Evolutionary conservation across 1,139 yeast genomes (phyloP), one percentile per base, ranked within the genome.

Genomic region (Magnusiomyces ingens): DNA sequence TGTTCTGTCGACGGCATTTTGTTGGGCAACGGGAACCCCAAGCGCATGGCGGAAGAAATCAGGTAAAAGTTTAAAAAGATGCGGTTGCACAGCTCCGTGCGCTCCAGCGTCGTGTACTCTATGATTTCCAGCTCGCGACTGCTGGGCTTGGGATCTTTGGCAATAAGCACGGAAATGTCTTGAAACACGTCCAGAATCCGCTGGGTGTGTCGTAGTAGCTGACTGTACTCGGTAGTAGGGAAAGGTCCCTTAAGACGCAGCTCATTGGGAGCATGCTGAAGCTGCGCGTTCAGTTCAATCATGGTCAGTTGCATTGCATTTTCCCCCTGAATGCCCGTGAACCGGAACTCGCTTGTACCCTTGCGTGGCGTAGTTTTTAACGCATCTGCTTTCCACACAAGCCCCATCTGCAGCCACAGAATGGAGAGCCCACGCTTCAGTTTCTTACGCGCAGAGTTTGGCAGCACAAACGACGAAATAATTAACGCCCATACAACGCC

Each of bases 401-500:
- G 75, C 0, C 95, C 96, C 75, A 88, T 75, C 52, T 90, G 72
- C 46, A 88, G 70, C 95, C 95, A 88, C 32, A 86, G 72, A 1
- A 82, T 71, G 0, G 89, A 78, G 29, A 87, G 67, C 0, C 88
- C 88, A 37, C 75, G 74, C 58, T 85, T 81, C 54, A 87, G 71
- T 52, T 90, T 72, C 12, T 81, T 72, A 49, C 95, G 72, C 0
- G 95, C 95, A 63, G 88, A 81, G 63, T 82, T 83, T 4, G 95
- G 95, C 55, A 86, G 74, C 53, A 88, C 76, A 1, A 79, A 71
- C 32, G 82, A 71, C 0, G 77, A 64, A 71, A 87, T 78, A 1
- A 80, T 65, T 15, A 88, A 71, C 0, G 95, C 94, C 91, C 94
- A 87, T 0, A 84, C 57, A 1, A 86, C 82, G 21, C 95, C 96